A percentile compares a stretch with the other conserved stretches of the same genome.
Conservation (phyloP, 2,329 filamentous ascomycete genomes). For the Pestalotiopsis sp. region DNA sequence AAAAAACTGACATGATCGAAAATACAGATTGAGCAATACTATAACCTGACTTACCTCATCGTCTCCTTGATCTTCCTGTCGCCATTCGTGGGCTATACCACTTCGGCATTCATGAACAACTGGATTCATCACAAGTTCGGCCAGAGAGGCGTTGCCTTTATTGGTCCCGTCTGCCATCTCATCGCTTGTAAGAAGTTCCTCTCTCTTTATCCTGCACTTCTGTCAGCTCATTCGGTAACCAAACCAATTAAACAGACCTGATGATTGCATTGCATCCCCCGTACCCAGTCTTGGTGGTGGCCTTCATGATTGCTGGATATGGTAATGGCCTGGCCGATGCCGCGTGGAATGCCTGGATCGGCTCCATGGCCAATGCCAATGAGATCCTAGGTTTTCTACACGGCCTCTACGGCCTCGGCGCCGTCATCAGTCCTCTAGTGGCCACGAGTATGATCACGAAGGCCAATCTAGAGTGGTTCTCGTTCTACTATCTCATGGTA, state of each 20-base stretch:
- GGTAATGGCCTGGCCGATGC: slow-evolving; percentile 68
- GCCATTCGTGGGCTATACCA: slow-evolving; percentile 47
- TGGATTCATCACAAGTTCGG: slow-evolving; percentile 45
- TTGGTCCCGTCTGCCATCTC: slow-evolving; percentile 63
- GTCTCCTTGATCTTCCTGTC: slow-evolving; percentile 52
- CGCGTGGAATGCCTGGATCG: slow-evolving; percentile 59
- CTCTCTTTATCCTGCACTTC: not conserved
- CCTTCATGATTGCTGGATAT: slow-evolving; percentile 69
- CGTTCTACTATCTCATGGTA: slow-evolving; percentile 77
- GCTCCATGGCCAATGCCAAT: slow-evolving; percentile 70
- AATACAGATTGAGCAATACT: slow-evolving; percentile 46
- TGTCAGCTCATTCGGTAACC: not conserved
- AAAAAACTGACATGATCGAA: not conserved
- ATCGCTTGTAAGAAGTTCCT: slow-evolving; percentile 46
- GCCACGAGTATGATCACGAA: slow-evolving; percentile 72
- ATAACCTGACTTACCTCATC: slow-evolving; percentile 47
- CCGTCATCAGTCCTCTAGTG: slow-evolving; percentile 68
- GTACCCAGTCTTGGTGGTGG: slow-evolving; percentile 66
- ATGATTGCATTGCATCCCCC: slow-evolving; percentile 67
- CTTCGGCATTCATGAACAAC: slow-evolving; percentile 47
- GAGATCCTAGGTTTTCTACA: slow-evolving; percentile 71
- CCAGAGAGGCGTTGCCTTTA: slow-evolving; percentile 69
- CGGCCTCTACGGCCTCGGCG: slow-evolving; percentile 69
- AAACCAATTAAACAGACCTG: slow-evolving; percentile 38
- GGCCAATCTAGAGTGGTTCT: slow-evolving; percentile 64